Evolutionary conservation across 2,329 filamentous ascomycete genomes (phyloP).

Genomic region (Trichophyton simii): DNA sequence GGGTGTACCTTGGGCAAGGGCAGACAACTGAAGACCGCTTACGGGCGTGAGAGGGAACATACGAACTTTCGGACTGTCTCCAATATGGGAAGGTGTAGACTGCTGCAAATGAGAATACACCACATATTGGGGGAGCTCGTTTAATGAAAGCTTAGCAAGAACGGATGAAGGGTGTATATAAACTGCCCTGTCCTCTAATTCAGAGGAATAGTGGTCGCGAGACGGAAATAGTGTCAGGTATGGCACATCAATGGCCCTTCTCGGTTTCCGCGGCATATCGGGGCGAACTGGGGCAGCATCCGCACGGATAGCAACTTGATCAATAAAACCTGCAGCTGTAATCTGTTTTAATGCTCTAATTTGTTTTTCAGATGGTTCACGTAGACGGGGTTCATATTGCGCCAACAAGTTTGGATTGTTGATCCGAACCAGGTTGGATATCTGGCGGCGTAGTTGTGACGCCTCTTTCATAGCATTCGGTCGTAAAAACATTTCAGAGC

Average conservation of each 20-base stretch:
- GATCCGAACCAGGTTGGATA: slow-evolving; percentile 64
- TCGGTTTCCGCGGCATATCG: slow-evolving; percentile 54
- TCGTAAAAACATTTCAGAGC: slow-evolving; percentile 69
- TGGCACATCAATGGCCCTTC: slow-evolving; percentile 79
- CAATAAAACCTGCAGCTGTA: slow-evolving; percentile 80
- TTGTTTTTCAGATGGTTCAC: slow-evolving; percentile 53
- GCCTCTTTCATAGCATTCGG: slow-evolving; percentile 80
- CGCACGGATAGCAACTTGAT: slow-evolving; percentile 83
- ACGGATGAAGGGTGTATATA: slow-evolving; percentile 81
- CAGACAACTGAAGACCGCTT: slow-evolving; percentile 60
- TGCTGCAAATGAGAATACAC: slow-evolving; percentile 79
- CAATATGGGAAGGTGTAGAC: slow-evolving; percentile 41
- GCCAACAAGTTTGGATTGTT: slow-evolving; percentile 48
- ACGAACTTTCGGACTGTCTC: slow-evolving; percentile 58
- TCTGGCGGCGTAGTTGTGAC: slow-evolving; percentile 66
- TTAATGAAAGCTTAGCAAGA: slow-evolving; percentile 54
- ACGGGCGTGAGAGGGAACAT: slow-evolving; percentile 82
- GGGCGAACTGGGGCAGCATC: slow-evolving; percentile 68
- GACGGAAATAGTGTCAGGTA: slow-evolving; percentile 76
- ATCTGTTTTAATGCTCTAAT: slow-evolving; percentile 79
- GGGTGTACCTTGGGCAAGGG: slow-evolving; percentile 71
- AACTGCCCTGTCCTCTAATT: slow-evolving; percentile 52
- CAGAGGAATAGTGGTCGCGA: slow-evolving; percentile 31
- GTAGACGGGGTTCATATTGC: slow-evolving; percentile 38
- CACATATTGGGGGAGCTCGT: slow-evolving; percentile 74